Percentiles rank a stretch among this genome's conserved stretches.
These are phyloP conservation scores for Fraxinus dipetala DNA, from an alignment of 305 asterid species.

Conservation along the genomic window DNA sequence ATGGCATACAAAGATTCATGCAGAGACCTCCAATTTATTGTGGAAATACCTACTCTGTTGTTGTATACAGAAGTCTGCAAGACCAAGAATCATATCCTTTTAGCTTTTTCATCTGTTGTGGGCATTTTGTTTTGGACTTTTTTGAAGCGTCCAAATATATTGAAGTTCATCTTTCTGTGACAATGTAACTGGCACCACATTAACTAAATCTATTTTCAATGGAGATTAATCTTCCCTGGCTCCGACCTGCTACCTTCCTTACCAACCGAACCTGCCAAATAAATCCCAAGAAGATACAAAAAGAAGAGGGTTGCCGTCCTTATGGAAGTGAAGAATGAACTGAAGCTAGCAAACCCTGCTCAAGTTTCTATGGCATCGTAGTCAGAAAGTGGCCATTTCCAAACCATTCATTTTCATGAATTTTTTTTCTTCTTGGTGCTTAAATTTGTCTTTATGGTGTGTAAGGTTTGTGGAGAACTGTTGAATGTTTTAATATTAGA, in stretches of 20 bases:
- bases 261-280: not conserved
- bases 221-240: not conserved
- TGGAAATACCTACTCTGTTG: not conserved
- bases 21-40: not conserved
- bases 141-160: not conserved
- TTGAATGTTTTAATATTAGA: slow-evolving; percentile 1
- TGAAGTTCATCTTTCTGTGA: not conserved
- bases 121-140: not conserved
- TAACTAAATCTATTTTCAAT: not conserved
- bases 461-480: not conserved
- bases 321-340: not conserved
- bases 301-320: not conserved
- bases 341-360: not conserved
- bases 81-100: not conserved
- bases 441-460: not conserved
- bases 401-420: slow-evolving; percentile 2
- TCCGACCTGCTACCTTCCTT: not conserved
- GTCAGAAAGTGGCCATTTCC: not conserved
- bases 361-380: not conserved
- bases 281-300: not conserved
- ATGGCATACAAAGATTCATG: not conserved
- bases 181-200: not conserved
- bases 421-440: not conserved
- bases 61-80: not conserved
- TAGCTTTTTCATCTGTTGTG: not conserved